A percentile compares a stretch with the other conserved stretches of the same genome.
Evolutionary conservation across 805 yeast species (phyloP).

Genomic region (Starmerella ratchasimensis): DNA sequence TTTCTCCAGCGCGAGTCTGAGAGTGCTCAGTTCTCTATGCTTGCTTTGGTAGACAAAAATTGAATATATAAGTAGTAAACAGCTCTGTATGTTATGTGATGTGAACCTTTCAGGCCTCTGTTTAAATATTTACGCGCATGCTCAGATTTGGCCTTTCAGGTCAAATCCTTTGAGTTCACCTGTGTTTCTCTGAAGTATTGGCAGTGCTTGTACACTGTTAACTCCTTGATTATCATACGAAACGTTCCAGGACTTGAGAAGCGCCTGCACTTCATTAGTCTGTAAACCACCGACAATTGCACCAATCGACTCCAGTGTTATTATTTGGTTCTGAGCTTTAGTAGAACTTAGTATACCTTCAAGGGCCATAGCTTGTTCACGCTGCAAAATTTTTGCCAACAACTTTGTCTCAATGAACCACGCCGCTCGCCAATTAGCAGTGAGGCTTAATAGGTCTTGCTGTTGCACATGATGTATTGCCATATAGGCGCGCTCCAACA

Average conservation of each 20-base stretch:
- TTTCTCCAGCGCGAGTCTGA: constrained; percentile 41
- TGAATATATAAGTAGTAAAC: background rate
- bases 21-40: constrained; percentile 46
- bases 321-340: constrained; percentile 6
- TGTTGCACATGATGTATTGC: constrained; percentile 1
- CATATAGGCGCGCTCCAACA: constrained; percentile 7
- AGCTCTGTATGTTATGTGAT: background rate
- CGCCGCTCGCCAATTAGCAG: background rate
- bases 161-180: constrained; percentile 46
- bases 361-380: constrained; percentile 4
- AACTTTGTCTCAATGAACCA: constrained; percentile 10
- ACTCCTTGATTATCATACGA: background rate
- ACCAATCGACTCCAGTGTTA: constrained; percentile 2
- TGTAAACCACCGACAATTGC: constrained; percentile 1
- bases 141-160: constrained; percentile 64
- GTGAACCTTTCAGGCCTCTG: background rate
- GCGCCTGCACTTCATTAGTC: background rate
- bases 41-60: constrained; percentile 37
- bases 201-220: constrained; percentile 2
- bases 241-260: constrained; percentile 4
- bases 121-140: background rate
- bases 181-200: background rate
- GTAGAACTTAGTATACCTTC: constrained; percentile 6
- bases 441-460: background rate
- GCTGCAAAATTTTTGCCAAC: constrained; percentile 1